These are phyloP conservation scores for Geoglossum cookeanum DNA, from an alignment of 2,329 filamentous ascomycete species.

Conservation along the genomic window DNA sequence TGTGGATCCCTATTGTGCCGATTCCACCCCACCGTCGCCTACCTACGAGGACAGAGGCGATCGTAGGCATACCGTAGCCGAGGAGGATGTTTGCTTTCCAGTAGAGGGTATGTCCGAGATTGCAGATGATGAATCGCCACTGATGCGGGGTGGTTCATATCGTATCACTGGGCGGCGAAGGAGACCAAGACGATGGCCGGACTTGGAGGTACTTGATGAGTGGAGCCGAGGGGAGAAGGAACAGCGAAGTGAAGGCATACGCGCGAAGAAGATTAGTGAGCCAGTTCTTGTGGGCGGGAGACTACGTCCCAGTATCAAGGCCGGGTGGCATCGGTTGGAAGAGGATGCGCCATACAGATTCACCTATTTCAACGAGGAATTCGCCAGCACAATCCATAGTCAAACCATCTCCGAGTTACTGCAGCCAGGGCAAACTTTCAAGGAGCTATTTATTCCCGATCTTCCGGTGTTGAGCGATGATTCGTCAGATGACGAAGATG, in stretches of 20 bases:
- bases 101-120: slow-evolving; percentile 60
- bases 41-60: slow-evolving; percentile 21
- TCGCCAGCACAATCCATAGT: slow-evolving; percentile 88
- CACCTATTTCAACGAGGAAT: slow-evolving; percentile 97
- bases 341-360: slow-evolving; percentile 88
- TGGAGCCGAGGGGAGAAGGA: slow-evolving; percentile 88
- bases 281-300: slow-evolving; percentile 83
- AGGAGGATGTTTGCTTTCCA: slow-evolving; percentile 88
- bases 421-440: slow-evolving; percentile 67
- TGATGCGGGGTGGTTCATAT: slow-evolving; percentile 17
- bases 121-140: slow-evolving; percentile 47
- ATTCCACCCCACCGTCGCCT: slow-evolving; percentile 23
- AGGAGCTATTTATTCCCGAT: slow-evolving; percentile 79
- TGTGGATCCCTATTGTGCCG: slow-evolving; percentile 8
- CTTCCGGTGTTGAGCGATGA: slow-evolving; percentile 57
- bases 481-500: slow-evolving; percentile 43
- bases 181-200: slow-evolving; percentile 58
- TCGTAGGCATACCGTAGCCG: slow-evolving; percentile 39
- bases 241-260: slow-evolving; percentile 58
- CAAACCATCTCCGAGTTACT: slow-evolving; percentile 87
- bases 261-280: slow-evolving; percentile 82
- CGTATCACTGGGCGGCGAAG: slow-evolving; percentile 30
- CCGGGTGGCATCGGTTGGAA: slow-evolving; percentile 68
- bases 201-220: slow-evolving; percentile 64
- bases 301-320: slow-evolving; percentile 54